Evolutionary conservation across 768 basidiomycete genomes (phyloP).

Genomic region (Sporobolomyces pararoseus): DNA sequence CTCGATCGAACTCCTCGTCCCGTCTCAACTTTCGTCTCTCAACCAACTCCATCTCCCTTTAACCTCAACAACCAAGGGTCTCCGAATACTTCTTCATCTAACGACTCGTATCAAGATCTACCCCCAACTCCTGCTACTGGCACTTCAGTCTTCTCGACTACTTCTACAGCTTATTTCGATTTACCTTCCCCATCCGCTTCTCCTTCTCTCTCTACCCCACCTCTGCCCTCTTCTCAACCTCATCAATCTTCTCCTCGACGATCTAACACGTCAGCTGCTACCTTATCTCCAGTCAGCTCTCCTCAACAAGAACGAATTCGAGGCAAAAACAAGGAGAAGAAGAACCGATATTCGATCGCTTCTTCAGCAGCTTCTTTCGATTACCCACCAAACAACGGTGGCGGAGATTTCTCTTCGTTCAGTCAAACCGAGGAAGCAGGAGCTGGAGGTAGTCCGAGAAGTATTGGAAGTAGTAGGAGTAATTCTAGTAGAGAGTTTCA

Average conservation of each 20-base stretch:
- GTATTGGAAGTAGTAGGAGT: neutral
- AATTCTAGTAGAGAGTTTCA: neutral
- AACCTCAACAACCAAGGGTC: neutral
- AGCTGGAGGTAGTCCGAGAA: neutral
- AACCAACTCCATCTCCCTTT: neutral
- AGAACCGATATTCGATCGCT: slow-evolving; percentile 1
- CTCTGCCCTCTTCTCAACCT: neutral
- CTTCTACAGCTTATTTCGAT: slow-evolving; percentile 4
- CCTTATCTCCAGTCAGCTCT: slow-evolving; percentile 6
- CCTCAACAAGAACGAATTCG: neutral
- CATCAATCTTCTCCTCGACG: neutral
- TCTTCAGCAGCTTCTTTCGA: neutral
- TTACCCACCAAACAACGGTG: slow-evolving; percentile 31
- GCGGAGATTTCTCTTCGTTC: neutral
- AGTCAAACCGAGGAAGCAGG: neutral
- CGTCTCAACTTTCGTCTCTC: neutral
- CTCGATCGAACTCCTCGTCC: slow-evolving; percentile 6
- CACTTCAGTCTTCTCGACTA: slow-evolving; percentile 4
- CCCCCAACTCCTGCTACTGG: neutral
- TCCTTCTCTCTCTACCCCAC: slow-evolving; percentile 2
- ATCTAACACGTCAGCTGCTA: neutral
- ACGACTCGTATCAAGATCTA: neutral
- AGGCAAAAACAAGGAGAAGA: slow-evolving; percentile 2
- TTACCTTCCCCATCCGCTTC: neutral
- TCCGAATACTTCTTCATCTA: neutral